Evolutionary conservation across 2,329 filamentous ascomycete genomes (phyloP).

Genomic region (Acrocalymma vagum): DNA sequence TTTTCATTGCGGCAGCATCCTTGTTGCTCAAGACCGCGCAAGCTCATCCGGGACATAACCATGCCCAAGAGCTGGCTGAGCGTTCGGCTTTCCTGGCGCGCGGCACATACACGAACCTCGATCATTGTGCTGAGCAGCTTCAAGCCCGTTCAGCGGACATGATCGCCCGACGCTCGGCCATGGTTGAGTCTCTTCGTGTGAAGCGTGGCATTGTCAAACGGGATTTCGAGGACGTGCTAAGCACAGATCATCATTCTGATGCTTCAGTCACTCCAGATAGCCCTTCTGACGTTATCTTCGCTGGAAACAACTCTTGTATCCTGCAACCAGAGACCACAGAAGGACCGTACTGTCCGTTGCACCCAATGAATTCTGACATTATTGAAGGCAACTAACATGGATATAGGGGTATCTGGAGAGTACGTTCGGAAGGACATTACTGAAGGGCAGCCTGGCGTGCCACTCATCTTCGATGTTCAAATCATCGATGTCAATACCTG

Average conservation of each 20-base stretch:
- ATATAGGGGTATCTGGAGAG: conserved; percentile 51
- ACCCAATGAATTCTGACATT: too few species aligned
- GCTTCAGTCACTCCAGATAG: conserved; percentile 20
- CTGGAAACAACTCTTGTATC: conserved; percentile 30
- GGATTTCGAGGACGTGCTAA: conserved; percentile 23
- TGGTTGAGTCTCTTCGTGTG: conserved; percentile 47
- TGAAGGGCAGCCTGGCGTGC: conserved; percentile 56
- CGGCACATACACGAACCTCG: conserved; percentile 43
- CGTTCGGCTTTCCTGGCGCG: conserved; percentile 31
- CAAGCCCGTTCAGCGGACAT: conserved; percentile 39
- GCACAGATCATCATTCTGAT: conserved; percentile 31
- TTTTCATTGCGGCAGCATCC: conserved; percentile 10
- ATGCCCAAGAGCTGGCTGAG: conserved; percentile 20
- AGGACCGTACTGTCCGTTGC: conserved; percentile 35
- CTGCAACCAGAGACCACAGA: conserved; percentile 32
- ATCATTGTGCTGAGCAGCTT: conserved; percentile 46
- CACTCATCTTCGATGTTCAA: conserved; percentile 59
- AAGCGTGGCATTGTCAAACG: conserved; percentile 25
- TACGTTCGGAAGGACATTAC: conserved; percentile 56
- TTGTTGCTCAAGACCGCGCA: conserved; percentile 2
- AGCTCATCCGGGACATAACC: conserved; percentile 23
- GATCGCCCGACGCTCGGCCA: conserved; percentile 49
- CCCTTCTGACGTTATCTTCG: conserved; percentile 25
- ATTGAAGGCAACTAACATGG: too few species aligned
- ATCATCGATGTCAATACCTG: conserved; percentile 61